Base-by-base conservation (phyloP, 2,329 filamentous ascomycete genomes). In the Fusarium beomiforme region DNA sequence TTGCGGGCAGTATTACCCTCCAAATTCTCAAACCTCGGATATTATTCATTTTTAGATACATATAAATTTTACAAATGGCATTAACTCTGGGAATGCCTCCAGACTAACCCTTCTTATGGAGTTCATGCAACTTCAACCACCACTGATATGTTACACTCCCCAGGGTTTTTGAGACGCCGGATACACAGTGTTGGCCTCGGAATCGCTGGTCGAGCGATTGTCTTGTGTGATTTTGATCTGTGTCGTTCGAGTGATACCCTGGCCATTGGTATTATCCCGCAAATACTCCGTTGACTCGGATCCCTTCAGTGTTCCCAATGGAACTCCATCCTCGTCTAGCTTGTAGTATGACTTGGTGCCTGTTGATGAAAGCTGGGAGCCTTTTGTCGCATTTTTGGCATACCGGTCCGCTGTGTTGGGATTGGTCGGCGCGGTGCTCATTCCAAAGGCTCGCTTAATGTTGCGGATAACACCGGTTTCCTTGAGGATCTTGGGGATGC, bases 381-480 rank as follows among this genome's bases (percentile, higher is more conserved):
- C 57, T 8, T 54, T 55, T 14, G 37, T 36, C 2, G 13, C 31
- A 4, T n/a, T 33, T 26, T 54, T 43, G 4, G n/a, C 57, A 26
- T 59, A 59, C n/a, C 36, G 56, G 7, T 59, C 56, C 12, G 12
- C n/a, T 3, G 56, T 41, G 12, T 41, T 53, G 19, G 56, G 46
- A 9, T 42, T 59, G 1, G 57, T 44, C 1, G 59, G 34, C 7
- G 54, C 47, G 23, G 58, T 57, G 16, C 24, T 70, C 56, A 72
- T 66, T 36, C 75, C 75, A 3, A 75, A 64, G 3, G 37, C 51
- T 10, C 49, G 67, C 44, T 77, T 76, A 29, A 77, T 59, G 41
- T 61, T 71, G 41, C 59, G 66, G 14, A 66, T 55, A 5, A 73
- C 59, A 5, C 69, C 64, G 1, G 58, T 67, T 10, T 77, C 74